Evolutionary conservation across 805 yeast species (phyloP).

Genomic region (Tetrapisispora pingtungensis): DNA sequence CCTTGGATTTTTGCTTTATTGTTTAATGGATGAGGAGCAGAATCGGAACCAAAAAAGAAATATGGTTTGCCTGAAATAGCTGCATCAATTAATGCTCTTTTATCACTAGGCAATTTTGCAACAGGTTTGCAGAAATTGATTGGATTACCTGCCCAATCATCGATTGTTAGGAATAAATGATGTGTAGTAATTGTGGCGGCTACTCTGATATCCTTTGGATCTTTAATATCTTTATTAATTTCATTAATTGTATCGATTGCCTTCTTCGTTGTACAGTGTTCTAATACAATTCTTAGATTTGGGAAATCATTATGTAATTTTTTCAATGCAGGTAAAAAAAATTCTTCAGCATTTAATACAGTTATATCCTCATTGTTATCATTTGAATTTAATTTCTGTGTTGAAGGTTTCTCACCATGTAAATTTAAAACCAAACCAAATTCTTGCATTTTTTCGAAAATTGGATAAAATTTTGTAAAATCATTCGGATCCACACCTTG

Average conservation of each 20-base stretch:
- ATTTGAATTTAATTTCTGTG: conserved; percentile 32
- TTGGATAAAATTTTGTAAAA: conserved; percentile 77
- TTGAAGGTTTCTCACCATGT: conserved; percentile 85
- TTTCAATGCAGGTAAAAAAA: conserved; percentile 78
- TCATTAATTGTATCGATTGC: conserved; percentile 70
- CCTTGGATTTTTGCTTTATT: conserved; percentile 68
- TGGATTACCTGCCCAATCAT: conserved; percentile 95
- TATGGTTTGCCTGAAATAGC: conserved; percentile 87
- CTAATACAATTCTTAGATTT: conserved; percentile 72
- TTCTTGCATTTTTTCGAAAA: conserved; percentile 80
- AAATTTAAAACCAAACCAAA: conserved; percentile 70
- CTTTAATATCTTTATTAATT: conserved; percentile 41
- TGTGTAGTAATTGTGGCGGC: conserved; percentile 96
- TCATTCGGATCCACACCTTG: conserved; percentile 93
- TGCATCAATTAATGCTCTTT: conserved; percentile 70
- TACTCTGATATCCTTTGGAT: conserved; percentile 41
- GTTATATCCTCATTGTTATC: conserved; percentile 57
- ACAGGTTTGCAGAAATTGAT: conserved; percentile 96
- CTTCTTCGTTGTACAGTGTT: conserved; percentile 88
- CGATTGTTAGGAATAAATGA: conserved; percentile 79
- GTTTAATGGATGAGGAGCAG: conserved; percentile 90
- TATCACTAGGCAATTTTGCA: conserved; percentile 83
- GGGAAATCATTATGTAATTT: conserved; percentile 80
- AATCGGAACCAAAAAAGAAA: conserved; percentile 94
- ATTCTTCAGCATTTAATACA: conserved; percentile 88